Base-by-base conservation (phyloP, 2,329 filamentous ascomycete genomes). In the Tolypocladium sp. region DNA sequence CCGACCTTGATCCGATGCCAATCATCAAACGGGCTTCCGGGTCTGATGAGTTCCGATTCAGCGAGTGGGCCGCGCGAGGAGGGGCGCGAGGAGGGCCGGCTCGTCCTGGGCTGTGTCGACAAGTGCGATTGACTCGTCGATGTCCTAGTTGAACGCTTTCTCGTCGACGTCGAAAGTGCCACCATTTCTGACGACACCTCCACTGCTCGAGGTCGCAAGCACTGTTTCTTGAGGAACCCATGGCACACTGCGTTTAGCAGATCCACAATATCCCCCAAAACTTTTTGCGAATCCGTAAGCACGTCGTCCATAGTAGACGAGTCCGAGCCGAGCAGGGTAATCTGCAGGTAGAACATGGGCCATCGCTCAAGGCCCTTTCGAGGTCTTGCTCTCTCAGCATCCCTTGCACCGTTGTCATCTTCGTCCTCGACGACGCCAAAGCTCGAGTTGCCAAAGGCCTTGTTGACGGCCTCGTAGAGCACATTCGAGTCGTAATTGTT, bases 271-370 rank as follows among this genome's bases (percentile, higher is more conserved):
- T 63, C 73, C 33, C 81, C 76, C n/a, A 91, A 63, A 15, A 75
- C 75, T 44, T 74, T 77, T 1, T 76, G 70, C 35, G 77, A 75
- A 15, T 80, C 76, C 57, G 80, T 74, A 2, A 83, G 68, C 15
- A 79, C 27, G 2, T 69, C 63, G 25, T 74, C 69, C 6, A 69
- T 58, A 22, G 73, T 70, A n/a, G 77, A 72, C 2, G 71, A 35
- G n/a, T 73, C 71, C 2, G 66, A 61, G 13, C 54, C 58, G 27
- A 58, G 59, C 44, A 81, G 66, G 2, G 78, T 74, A 41, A 96
- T 82, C 35, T 84, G 84, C n/a, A 97, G 74, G 65, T 87, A 89
- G 67, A 96, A 97, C 86, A 93, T 93, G 0, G 93, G 92, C 86
- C 91, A 94, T 56, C 85, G 82, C 67, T 97, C 91, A 12, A 92